Conservation (phyloP, 306 rosid genomes). For the Casuarina glauca region DNA sequence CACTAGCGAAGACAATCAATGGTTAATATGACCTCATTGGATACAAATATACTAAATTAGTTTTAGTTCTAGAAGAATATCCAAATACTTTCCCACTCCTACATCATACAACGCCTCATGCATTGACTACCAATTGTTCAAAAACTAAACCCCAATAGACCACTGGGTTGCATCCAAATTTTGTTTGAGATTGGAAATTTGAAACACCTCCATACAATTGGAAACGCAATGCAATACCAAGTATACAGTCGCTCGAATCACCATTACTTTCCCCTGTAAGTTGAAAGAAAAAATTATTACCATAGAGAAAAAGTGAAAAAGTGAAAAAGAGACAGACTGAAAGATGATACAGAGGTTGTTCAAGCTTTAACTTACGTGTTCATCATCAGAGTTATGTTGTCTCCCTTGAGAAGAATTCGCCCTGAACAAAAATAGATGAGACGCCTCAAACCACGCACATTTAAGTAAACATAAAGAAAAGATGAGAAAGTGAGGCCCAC, state of each 20-base stretch:
- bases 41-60: too few species aligned
- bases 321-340: not conserved
- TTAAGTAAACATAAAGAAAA: not conserved
- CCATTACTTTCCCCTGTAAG: slow-evolving; percentile 52
- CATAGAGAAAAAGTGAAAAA: not conserved
- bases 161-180: too few species aligned
- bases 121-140: too few species aligned
- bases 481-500: slow-evolving; percentile 9
- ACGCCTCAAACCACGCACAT: slow-evolving; percentile 18
- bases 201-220: slow-evolving; percentile 18
- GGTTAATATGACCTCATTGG: too few species aligned
- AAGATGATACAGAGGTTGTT: not conserved
- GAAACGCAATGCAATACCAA: not conserved
- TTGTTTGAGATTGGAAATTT: too few species aligned
- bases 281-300: not conserved
- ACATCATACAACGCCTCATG: too few species aligned
- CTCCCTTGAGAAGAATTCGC: slow-evolving; percentile 72
- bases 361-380: slow-evolving; percentile 47
- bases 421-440: slow-evolving; percentile 35
- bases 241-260: not conserved
- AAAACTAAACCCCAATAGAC: too few species aligned
- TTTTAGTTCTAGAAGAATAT: too few species aligned
- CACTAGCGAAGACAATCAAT: too few species aligned
- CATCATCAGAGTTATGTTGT: slow-evolving; percentile 77
- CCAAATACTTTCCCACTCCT: too few species aligned